phyloP scores from a whole-genome alignment of 2,329 filamentous ascomycete species.

The Aspergillus pseudotamarii region DNA sequence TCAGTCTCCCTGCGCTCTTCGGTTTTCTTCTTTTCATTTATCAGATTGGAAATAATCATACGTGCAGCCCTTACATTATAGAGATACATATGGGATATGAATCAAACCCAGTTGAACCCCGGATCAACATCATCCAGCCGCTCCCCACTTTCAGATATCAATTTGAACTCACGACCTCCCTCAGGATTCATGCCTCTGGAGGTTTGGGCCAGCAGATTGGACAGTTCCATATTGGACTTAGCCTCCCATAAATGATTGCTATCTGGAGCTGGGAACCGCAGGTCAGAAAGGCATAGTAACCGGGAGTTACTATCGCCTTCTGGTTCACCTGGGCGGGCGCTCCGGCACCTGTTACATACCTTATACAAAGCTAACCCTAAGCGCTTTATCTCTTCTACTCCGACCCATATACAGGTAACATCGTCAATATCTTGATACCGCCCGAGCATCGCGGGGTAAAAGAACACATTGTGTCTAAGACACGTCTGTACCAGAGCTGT shows the following conservation, averaged over 20 bases:
- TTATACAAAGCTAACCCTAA: constrained; percentile 28
- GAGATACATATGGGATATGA: neutral
- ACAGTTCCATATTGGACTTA: neutral
- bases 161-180: neutral
- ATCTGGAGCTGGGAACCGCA: neutral
- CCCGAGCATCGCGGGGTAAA: constrained; percentile 27
- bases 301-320: neutral
- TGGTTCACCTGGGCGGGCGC: neutral
- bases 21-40: too few relatives aligned
- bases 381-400: constrained; percentile 30
- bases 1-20: fast-evolving
- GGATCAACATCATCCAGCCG: neutral
- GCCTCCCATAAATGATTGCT: neutral
- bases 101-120: neutral
- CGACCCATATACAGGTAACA: constrained; percentile 23
- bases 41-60: too few relatives aligned
- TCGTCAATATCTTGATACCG: constrained; percentile 19
- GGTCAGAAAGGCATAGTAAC: neutral
- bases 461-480: constrained; percentile 24
- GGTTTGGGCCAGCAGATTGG: neutral
- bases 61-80: too few relatives aligned
- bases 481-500: constrained; percentile 23
- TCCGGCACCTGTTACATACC: constrained; percentile 13
- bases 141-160: constrained; percentile 2
- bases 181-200: neutral